Conservation (phyloP, 2,329 filamentous ascomycete species). For the Coniochaeta sp. region DNA sequence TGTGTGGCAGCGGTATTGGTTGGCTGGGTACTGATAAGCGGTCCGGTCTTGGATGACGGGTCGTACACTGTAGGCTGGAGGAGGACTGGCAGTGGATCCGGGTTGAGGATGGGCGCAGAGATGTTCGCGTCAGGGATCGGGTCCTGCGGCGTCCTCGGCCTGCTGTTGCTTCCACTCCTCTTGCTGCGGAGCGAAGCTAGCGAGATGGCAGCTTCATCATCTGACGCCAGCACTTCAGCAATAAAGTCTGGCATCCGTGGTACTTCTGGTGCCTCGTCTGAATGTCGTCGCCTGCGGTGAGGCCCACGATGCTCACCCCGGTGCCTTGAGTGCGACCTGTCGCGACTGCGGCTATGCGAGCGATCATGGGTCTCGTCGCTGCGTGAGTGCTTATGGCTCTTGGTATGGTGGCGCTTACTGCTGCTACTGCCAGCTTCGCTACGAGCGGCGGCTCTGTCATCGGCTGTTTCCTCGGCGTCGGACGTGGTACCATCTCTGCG, state of each 20-base stretch:
- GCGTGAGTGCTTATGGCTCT: conserved; percentile 18
- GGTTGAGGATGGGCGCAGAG: conserved; percentile 40
- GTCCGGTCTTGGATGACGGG: conserved; percentile 21
- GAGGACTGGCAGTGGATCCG: conserved; percentile 40
- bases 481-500: conserved; percentile 24
- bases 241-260: conserved; percentile 11
- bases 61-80: conserved; percentile 52
- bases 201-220: conserved; percentile 13
- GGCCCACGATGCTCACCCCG: conserved; percentile 10
- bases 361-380: conserved; percentile 16
- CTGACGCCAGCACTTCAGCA: conserved; percentile 17
- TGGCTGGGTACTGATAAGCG: conserved; percentile 5
- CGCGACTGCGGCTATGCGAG: conserved; percentile 7
- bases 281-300: conserved; percentile 13
- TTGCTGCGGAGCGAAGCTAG: background rate
- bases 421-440: conserved; percentile 12
- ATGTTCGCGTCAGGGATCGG: conserved; percentile 24
- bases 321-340: conserved; percentile 8
- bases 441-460: conserved; percentile 4
- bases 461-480: conserved; percentile 15
- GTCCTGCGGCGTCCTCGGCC: conserved; percentile 13
- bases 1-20: conserved; percentile 6
- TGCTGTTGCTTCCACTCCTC: conserved; percentile 8
- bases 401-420: conserved; percentile 12
- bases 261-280: conserved; percentile 10